Conservation (phyloP, 1,284 basidiomycete species). For the Boletellus deceptivus region DNA sequence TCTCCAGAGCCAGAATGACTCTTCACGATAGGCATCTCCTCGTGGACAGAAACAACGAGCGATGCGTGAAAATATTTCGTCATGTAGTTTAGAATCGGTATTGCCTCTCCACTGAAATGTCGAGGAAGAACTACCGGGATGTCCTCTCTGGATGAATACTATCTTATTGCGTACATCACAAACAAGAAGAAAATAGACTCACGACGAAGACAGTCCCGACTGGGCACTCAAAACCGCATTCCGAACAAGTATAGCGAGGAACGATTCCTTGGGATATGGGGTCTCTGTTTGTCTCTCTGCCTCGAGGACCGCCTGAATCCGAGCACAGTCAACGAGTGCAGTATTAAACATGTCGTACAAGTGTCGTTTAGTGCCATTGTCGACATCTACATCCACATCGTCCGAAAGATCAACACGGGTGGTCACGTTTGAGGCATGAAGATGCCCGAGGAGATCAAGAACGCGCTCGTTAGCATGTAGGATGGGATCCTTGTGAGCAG, state of each 20-base stretch:
- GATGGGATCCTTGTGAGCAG: background rate
- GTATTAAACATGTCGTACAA: conserved; percentile 1
- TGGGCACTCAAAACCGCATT: background rate
- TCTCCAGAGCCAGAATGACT: background rate
- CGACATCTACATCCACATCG: background rate
- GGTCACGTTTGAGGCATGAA: background rate
- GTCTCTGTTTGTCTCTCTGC: background rate
- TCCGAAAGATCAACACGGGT: conserved; percentile 3
- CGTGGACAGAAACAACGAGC: conserved; percentile 2
- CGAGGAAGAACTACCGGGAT: conserved; percentile 7
- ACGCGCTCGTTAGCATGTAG: background rate
- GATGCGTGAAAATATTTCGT: background rate
- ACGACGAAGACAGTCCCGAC: background rate
- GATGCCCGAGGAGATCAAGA: background rate
- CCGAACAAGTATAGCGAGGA: conserved; percentile 7
- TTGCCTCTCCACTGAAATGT: conserved; percentile 6
- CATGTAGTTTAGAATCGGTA: conserved; percentile 9
- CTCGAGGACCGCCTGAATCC: conserved; percentile 9
- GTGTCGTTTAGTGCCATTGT: background rate
- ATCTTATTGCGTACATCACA: background rate
- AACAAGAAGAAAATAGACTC: background rate
- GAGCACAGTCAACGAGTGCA: conserved; percentile 4
- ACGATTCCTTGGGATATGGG: conserved; percentile 7
- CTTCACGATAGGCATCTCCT: background rate
- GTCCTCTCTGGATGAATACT: conserved; percentile 2